Conservation (phyloP, 2,329 filamentous ascomycete species). For the Ascocoryne sarcoides region DNA sequence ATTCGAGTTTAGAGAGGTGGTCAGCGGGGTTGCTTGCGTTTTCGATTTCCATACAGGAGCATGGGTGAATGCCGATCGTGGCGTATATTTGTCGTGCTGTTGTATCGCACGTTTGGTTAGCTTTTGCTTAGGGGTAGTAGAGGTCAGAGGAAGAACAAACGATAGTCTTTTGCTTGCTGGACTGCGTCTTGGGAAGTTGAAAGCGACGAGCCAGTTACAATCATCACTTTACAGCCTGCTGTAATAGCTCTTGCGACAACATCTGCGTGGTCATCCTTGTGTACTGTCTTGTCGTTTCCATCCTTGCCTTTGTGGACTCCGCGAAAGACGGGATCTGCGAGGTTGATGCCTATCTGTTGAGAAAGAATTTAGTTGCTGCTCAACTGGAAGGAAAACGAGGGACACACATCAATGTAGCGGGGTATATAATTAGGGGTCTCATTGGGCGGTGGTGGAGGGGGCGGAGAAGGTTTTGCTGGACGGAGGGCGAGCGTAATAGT, state of each 20-base stretch:
- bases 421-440: slow-evolving; percentile 29
- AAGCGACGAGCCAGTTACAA: slow-evolving; percentile 87
- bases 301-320: slow-evolving; percentile 77
- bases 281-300: slow-evolving; percentile 62
- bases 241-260: slow-evolving; percentile 72
- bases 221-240: slow-evolving; percentile 78
- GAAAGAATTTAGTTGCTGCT: background rate
- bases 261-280: slow-evolving; percentile 63
- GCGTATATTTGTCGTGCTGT: slow-evolving; percentile 74
- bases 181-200: slow-evolving; percentile 68
- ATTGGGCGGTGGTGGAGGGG: background rate
- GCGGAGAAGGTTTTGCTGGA: no score
- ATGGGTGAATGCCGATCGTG: slow-evolving; percentile 91
- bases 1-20: slow-evolving; percentile 47
- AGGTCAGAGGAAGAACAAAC: slow-evolving; percentile 46
- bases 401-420: slow-evolving; percentile 53
- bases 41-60: slow-evolving; percentile 63
- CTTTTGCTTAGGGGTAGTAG: no score
- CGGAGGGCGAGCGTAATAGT: no score
- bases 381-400: background rate
- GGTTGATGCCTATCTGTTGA: slow-evolving; percentile 78
- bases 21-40: slow-evolving; percentile 40
- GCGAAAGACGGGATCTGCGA: slow-evolving; percentile 83
- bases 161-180: slow-evolving; percentile 62
- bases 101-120: background rate